Evolutionary conservation across 2,329 filamentous ascomycete species (phyloP).

Genomic region (Arthrobotrys musiformis): DNA sequence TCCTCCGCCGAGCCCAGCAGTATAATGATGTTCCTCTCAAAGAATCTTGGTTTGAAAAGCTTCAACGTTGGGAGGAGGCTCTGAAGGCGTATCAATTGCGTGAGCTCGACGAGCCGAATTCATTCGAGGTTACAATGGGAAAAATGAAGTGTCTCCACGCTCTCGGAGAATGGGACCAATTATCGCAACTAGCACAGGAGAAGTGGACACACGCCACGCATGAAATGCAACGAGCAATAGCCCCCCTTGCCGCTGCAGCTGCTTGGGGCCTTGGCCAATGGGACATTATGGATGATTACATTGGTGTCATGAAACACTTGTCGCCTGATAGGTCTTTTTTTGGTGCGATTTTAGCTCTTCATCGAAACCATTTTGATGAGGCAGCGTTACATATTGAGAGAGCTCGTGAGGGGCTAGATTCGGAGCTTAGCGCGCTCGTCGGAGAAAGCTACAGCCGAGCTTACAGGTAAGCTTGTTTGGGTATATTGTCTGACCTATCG

Average conservation of each 20-base stretch:
- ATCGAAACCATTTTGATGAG: conserved; percentile 94
- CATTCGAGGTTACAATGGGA: conserved; percentile 97
- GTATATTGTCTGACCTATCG: no score
- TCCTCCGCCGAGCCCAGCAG: conserved; percentile 91
- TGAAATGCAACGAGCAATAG: conserved; percentile 89
- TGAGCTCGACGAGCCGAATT: conserved; percentile 74
- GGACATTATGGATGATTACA: conserved; percentile 97
- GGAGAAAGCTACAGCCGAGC: conserved; percentile 98
- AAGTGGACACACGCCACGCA: conserved; percentile 87
- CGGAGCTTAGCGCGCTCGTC: conserved; percentile 93
- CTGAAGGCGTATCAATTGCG: conserved; percentile 90
- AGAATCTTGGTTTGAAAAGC: conserved; percentile 98
- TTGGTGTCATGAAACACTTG: conserved; percentile 91
- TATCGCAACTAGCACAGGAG: conserved; percentile 87
- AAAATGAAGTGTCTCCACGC: conserved; percentile 99
- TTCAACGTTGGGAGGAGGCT: conserved; percentile 98
- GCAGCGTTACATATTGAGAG: conserved; percentile 89
- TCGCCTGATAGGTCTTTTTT: conserved; percentile 98
- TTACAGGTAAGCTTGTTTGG: conserved; percentile 71
- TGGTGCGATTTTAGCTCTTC: conserved; percentile 91
- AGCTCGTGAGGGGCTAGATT: conserved; percentile 91
- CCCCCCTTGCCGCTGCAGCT: conserved; percentile 90
- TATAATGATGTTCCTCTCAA: conserved; percentile 96
- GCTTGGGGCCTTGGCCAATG: conserved; percentile 97
- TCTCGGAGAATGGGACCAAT: conserved; percentile 93